phyloP scores from a whole-genome alignment of 2,329 filamentous ascomycete species.

The Leptographium wingfieldii region DNA sequence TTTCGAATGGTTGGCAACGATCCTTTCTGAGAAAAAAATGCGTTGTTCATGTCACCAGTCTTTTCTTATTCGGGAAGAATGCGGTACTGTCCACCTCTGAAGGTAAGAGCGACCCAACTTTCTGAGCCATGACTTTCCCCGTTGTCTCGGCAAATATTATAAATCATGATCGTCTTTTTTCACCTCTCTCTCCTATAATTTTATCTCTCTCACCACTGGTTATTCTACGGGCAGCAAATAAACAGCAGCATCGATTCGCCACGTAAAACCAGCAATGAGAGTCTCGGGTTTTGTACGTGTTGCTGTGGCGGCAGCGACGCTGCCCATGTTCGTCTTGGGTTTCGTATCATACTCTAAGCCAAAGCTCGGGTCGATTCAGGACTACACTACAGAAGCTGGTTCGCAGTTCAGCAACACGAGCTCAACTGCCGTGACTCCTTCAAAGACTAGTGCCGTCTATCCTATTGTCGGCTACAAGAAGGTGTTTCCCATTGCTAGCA shows the following conservation, averaged over 20 bases:
- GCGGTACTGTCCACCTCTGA: not conserved
- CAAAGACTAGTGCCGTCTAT: not conserved
- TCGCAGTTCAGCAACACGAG: not conserved
- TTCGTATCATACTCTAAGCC: not conserved
- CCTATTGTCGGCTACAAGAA: not conserved
- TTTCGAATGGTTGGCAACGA: not conserved
- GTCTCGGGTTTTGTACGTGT: not conserved
- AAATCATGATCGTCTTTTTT: not conserved
- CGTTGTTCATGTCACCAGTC: not conserved
- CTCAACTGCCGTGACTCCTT: no score
- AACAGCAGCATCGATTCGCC: not conserved
- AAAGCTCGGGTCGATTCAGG: not conserved
- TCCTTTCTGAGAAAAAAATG: not conserved
- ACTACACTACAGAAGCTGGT: not conserved
- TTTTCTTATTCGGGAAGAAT: not conserved
- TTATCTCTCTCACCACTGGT: not conserved
- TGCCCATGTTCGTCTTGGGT: not conserved
- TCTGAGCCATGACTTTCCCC: not conserved
- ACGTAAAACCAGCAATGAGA: not conserved
- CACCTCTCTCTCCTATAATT: not conserved
- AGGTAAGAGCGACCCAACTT: not conserved
- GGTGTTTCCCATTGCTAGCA: not conserved
- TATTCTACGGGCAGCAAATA: not conserved
- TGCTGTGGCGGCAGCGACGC: not conserved
- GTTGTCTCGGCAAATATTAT: not conserved